phyloP scores from a whole-genome alignment of 306 rosid species.

The Datisca glomerata region DNA sequence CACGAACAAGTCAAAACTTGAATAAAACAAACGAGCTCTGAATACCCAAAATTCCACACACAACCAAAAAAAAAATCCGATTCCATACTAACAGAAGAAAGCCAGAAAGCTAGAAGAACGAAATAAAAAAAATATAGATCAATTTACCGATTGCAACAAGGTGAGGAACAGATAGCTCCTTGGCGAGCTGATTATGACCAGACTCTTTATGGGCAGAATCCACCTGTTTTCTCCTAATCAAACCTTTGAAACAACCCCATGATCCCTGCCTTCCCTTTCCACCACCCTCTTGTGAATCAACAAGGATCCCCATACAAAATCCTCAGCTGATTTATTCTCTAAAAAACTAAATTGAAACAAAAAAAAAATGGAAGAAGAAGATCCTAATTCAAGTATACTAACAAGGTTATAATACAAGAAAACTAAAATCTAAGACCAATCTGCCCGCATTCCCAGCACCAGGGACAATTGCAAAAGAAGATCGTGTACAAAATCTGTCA shows the following conservation, averaged over 20 bases:
- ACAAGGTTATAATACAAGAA: too few species aligned
- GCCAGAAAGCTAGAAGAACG: neutral
- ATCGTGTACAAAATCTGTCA: neutral
- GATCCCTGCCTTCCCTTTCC: constrained; percentile 23
- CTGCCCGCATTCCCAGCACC: constrained; percentile 14
- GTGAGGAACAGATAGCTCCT: constrained; percentile 57
- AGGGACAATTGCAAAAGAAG: too few species aligned
- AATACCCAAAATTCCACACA: too few species aligned
- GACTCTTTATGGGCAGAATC: constrained; percentile 38
- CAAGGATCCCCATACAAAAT: constrained; percentile 42
- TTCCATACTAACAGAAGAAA: too few species aligned
- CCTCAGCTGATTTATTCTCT: neutral
- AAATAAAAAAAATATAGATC: constrained; percentile 9
- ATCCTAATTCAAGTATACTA: neutral
- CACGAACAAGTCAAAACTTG: too few species aligned
- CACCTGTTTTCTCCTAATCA: constrained; percentile 64
- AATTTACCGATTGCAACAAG: constrained; percentile 67
- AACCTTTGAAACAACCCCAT: constrained; percentile 33
- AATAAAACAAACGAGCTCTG: too few species aligned
- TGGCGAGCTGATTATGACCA: constrained; percentile 52
- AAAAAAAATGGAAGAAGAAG: neutral
- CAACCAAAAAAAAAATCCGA: too few species aligned
- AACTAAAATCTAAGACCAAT: constrained; percentile 1
- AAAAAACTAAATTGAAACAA: constrained; percentile 1
- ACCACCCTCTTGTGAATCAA: constrained; percentile 27